phyloP scores from a whole-genome alignment of 768 basidiomycete genomes.

The Pseudohyphozyma bogoriensis region DNA sequence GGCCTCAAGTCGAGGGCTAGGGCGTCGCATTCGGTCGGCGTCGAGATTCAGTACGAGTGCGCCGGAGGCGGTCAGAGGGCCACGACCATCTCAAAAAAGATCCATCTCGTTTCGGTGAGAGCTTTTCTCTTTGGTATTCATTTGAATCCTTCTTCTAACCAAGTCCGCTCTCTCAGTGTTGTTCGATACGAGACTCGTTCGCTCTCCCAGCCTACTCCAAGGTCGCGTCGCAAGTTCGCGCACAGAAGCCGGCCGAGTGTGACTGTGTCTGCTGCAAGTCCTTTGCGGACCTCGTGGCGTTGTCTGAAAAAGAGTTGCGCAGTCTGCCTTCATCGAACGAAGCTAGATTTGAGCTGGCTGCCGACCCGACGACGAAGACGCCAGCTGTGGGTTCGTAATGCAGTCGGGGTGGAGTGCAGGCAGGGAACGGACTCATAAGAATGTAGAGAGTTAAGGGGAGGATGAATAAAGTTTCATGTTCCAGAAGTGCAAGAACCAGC shows the following conservation, averaged over 20 bases:
- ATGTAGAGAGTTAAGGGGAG: too few species aligned
- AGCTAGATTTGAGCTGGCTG: too few species aligned
- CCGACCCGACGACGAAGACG: neutral
- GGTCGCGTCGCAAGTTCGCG: neutral
- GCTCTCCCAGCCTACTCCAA: constrained; percentile 12
- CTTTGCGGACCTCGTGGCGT: neutral
- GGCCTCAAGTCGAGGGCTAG: constrained; percentile 1
- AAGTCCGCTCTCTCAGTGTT: constrained; percentile 1
- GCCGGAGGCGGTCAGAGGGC: constrained; percentile 1
- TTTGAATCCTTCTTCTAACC: too few species aligned
- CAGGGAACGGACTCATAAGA: too few species aligned
- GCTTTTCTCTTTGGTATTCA: neutral
- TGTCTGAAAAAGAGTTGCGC: neutral
- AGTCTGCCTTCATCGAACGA: too few species aligned
- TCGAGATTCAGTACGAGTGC: constrained; percentile 11
- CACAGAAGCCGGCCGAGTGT: too few species aligned
- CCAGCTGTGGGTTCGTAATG: neutral
- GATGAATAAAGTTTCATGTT: too few species aligned
- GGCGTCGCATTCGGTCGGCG: constrained; percentile 4
- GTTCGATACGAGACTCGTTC: constrained; percentile 15
- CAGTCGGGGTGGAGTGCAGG: too few species aligned
- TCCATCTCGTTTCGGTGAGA: constrained; percentile 20
- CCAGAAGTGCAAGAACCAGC: too few species aligned
- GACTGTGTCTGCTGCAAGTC: neutral
- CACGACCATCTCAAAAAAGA: constrained; percentile 3